Conservation (phyloP, 108 stramenopile species). For the Seminavis robusta region DNA sequence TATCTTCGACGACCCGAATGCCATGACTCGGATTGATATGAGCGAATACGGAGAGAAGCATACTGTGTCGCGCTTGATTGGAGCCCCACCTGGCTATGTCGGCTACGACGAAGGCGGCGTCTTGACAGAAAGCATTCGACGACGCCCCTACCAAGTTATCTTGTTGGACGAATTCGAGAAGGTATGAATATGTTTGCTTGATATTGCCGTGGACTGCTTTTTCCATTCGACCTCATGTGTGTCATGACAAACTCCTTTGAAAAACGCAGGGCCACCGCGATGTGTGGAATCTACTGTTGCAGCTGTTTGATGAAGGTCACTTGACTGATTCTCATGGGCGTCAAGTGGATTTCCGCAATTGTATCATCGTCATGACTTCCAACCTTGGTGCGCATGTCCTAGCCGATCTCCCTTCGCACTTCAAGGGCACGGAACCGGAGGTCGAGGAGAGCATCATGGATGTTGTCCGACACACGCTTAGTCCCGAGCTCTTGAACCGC, state of each 20-base stretch:
- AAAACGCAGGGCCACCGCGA: slow-evolving; percentile 68
- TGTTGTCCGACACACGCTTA: slow-evolving; percentile 58
- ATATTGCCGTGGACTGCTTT: slow-evolving; percentile 28
- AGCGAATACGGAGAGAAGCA: slow-evolving; percentile 86
- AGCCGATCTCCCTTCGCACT: slow-evolving; percentile 52
- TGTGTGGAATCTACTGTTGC: slow-evolving; percentile 81
- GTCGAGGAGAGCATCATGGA: slow-evolving; percentile 64
- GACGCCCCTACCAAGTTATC: slow-evolving; percentile 83
- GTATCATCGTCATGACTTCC: slow-evolving; percentile 80
- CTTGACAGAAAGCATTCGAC: slow-evolving; percentile 70
- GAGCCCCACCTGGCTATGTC: slow-evolving; percentile 65
- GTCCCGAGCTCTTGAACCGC: slow-evolving; percentile 77
- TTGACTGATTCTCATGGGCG: slow-evolving; percentile 77
- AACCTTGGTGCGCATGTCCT: slow-evolving; percentile 74
- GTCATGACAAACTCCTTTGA: slow-evolving; percentile 59
- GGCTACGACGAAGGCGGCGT: slow-evolving; percentile 82
- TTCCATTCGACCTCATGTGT: slow-evolving; percentile 42
- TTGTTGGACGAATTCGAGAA: slow-evolving; percentile 85
- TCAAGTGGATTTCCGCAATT: slow-evolving; percentile 71
- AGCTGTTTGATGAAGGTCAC: slow-evolving; percentile 79
- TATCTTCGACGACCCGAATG: slow-evolving; percentile 87
- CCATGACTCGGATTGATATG: slow-evolving; percentile 93
- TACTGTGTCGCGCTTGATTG: slow-evolving; percentile 79
- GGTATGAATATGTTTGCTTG: slow-evolving; percentile 5
- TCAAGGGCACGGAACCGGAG: slow-evolving; percentile 60